Evolutionary conservation across 805 yeast genomes (phyloP).

Genomic region (Ogataea naganishii): DNA sequence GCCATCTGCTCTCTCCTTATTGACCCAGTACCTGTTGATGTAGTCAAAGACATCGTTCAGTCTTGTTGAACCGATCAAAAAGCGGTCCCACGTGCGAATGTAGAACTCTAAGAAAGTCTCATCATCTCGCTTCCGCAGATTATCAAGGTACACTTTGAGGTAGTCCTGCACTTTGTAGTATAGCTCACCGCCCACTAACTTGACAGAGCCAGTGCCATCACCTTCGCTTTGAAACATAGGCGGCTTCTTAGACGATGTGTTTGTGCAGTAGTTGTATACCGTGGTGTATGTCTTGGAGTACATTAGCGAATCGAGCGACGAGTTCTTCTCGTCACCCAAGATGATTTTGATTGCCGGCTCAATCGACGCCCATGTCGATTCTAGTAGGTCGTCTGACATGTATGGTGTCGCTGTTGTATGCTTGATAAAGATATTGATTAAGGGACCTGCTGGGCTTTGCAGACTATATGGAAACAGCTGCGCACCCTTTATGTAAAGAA

Average conservation of each 20-base stretch:
- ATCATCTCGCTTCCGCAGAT: conserved; percentile 38
- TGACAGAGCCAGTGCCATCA: conserved; percentile 20
- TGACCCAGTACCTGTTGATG: conserved; percentile 96
- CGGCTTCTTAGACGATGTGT: conserved; percentile 51
- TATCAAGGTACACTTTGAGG: conserved; percentile 48
- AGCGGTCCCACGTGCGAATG: conserved; percentile 83
- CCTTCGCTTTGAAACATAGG: conserved; percentile 13
- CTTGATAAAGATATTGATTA: too few species aligned
- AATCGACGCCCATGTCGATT: conserved; percentile 61
- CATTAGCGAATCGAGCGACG: conserved; percentile 59
- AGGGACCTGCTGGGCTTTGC: too few species aligned
- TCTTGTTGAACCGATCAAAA: conserved; percentile 83
- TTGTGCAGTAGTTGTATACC: conserved; percentile 86
- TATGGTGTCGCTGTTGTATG: too few species aligned
- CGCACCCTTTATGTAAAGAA: too few species aligned
- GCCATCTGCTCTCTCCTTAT: conserved; percentile 91
- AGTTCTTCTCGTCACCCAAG: conserved; percentile 55
- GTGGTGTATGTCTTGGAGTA: conserved; percentile 90
- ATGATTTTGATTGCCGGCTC: conserved; percentile 70
- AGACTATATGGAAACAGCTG: too few species aligned
- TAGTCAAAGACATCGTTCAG: conserved; percentile 91
- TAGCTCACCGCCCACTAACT: conserved; percentile 81
- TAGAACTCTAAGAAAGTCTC: conserved; percentile 77
- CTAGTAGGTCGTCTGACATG: conserved; percentile 17
- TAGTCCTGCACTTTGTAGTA: conserved; percentile 65